Evolutionary conservation across 1,284 basidiomycete species (phyloP), one percentile per base, ranked within the genome.

Genomic region (Fomitopsis schrenkii): DNA sequence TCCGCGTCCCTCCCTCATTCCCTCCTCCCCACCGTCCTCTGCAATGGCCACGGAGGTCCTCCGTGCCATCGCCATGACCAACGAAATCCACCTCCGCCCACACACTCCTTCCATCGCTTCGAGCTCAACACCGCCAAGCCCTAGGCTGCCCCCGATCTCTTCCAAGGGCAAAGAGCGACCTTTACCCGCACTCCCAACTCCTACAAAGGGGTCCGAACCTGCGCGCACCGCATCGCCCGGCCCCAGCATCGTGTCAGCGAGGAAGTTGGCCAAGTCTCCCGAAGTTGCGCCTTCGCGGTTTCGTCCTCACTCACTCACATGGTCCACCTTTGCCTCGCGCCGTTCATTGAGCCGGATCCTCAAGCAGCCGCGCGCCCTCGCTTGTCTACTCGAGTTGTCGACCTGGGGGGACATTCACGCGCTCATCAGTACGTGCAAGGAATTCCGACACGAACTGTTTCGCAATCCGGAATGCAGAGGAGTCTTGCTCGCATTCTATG

Each of bases 371-470:
- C 66, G 70, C 0, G 64, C 85, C 14, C 75, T 90, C 36, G 68
- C 77, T 10, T 63, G 65, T 19, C 62, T 90, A 10, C 69, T 88
- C 41, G 67, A 60, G 15, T 75, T 74, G 52, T 62, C 83, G 3
- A 64, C 76, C 58, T 91, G 87, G 86, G 62, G 69, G 15, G 83
- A 87, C 66, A 79, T 84, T 59, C 77, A 80, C 57, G 74, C 83
- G 14, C 75, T 91, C 48, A 73, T 82, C 53, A 74, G 75, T 62
- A 80, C 83, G 12, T 86, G 80, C 63, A 77, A 76, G 12, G 68
- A 75, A 15, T 75, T 80, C 58, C 77, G 83, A 61, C 67, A 71
- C n/a, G 55, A 41, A 10, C 66, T 86, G 38, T 80, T 89, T 66
- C 64, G 67, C 14, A 68, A 72, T 36, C 72, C 74, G 0, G 71